Evolutionary conservation across 2,329 filamentous ascomycete genomes (phyloP).

Genomic region (Tolypocladium guangdongense): DNA sequence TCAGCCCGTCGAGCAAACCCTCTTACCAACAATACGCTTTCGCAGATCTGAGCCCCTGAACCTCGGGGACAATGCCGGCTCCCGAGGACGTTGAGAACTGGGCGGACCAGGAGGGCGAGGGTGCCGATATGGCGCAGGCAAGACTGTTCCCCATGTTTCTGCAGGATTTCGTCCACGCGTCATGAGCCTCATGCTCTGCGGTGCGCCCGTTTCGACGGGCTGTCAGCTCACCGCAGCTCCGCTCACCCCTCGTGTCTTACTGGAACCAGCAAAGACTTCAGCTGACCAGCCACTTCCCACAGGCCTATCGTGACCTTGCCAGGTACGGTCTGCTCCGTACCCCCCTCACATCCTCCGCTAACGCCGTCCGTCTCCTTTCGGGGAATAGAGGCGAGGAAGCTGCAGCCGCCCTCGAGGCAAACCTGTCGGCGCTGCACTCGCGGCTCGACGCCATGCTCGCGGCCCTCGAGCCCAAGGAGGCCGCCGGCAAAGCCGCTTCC

Average conservation of each 20-base stretch:
- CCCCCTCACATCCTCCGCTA: not conserved
- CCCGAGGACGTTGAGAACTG: not conserved
- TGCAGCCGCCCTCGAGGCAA: constrained; percentile 40
- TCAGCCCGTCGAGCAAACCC: not conserved
- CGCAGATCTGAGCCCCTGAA: not conserved
- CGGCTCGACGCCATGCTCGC: constrained; percentile 45
- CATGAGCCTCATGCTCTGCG: not conserved
- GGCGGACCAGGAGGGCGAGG: constrained; percentile 1
- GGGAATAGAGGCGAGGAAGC: constrained; percentile 40
- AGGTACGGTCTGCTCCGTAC: constrained; percentile 5
- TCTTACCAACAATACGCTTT: too few species aligned
- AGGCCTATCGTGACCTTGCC: constrained; percentile 9
- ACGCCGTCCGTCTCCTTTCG: not conserved
- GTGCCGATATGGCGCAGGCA: constrained; percentile 2
- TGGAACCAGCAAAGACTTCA: not conserved
- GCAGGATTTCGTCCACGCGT: not conserved
- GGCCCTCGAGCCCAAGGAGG: constrained; percentile 26
- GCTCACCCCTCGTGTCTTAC: not conserved
- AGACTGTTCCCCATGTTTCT: not conserved
- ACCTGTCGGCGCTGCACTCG: constrained; percentile 39
- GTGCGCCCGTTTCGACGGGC: not conserved
- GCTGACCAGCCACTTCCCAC: not conserved
- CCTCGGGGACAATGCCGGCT: not conserved
- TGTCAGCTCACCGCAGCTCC: not conserved
- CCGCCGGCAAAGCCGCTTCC: not conserved